phyloP scores from a whole-genome alignment of 768 basidiomycete species.

The Xerocomellus dryophilus region DNA sequence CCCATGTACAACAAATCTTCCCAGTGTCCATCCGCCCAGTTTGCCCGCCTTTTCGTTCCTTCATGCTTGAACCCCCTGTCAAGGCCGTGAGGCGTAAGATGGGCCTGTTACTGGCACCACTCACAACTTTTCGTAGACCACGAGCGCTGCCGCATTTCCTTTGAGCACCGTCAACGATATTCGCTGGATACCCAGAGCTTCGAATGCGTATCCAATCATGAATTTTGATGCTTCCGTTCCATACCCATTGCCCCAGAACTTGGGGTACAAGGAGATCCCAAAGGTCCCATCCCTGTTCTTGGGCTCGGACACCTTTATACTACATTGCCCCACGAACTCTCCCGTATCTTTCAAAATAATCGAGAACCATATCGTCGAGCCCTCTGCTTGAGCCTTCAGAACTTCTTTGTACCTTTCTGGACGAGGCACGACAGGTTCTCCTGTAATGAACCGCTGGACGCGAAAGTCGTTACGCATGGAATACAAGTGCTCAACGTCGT shows the following conservation, averaged over 20 bases:
- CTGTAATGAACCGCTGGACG: slow-evolving; percentile 9
- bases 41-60: slow-evolving; percentile 28
- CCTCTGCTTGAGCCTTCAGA: slow-evolving; percentile 8
- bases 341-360: slow-evolving; percentile 3
- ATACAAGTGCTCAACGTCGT: slow-evolving; percentile 2
- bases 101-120: too few relatives aligned
- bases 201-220: slow-evolving; percentile 33
- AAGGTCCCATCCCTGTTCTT: slow-evolving; percentile 29
- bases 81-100: not conserved
- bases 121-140: slow-evolving; percentile 32
- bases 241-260: slow-evolving; percentile 35
- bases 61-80: slow-evolving; percentile 35
- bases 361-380: slow-evolving; percentile 9
- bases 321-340: slow-evolving; percentile 11
- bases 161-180: slow-evolving; percentile 25
- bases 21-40: slow-evolving; percentile 35
- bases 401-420: slow-evolving; percentile 5
- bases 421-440: not conserved
- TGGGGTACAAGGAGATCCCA: slow-evolving; percentile 18
- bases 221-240: slow-evolving; percentile 35
- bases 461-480: slow-evolving; percentile 4
- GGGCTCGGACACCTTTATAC: slow-evolving; percentile 12
- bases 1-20: slow-evolving; percentile 34
- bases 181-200: slow-evolving; percentile 29
- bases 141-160: slow-evolving; percentile 18